These are phyloP conservation scores for Phlebiopsis gigantea DNA, from an alignment of 768 basidiomycete species.

Conservation along the genomic window DNA sequence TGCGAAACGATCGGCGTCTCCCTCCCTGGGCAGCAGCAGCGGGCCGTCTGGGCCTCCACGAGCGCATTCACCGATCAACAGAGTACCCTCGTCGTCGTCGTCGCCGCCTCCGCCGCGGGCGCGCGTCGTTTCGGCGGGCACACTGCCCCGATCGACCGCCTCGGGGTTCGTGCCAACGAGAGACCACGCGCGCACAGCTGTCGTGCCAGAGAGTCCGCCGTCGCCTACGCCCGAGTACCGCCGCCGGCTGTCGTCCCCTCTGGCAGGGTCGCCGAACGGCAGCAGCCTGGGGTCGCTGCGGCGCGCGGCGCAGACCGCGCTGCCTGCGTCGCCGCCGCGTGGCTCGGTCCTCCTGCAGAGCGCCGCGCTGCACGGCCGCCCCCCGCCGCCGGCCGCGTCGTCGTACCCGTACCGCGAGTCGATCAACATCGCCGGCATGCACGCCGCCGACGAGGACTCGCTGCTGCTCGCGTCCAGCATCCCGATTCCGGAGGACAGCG, in stretches of 20 bases:
- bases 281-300: constrained; percentile 21
- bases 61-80: constrained; percentile 22
- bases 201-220: constrained; percentile 3
- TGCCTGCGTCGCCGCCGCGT: constrained; percentile 28
- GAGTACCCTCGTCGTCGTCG: constrained; percentile 12
- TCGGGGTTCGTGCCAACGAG: constrained; percentile 15
- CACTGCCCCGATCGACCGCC: constrained; percentile 20
- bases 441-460: constrained; percentile 44
- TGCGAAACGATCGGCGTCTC: constrained; percentile 32
- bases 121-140: constrained; percentile 12
- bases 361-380: constrained; percentile 17
- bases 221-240: constrained; percentile 23
- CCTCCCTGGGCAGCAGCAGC: constrained; percentile 28
- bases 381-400: constrained; percentile 13
- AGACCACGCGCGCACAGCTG: background rate
- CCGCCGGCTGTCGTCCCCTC: constrained; percentile 21
- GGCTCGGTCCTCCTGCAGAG: constrained; percentile 12
- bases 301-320: constrained; percentile 27
- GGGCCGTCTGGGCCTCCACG: constrained; percentile 17
- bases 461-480: constrained; percentile 66
- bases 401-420: constrained; percentile 6
- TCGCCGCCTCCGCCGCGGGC: constrained; percentile 11
- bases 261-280: constrained; percentile 22
- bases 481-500: constrained; percentile 70
- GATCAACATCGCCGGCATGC: constrained; percentile 11